A percentile compares a stretch with the other conserved stretches of the same genome.
phyloP scores from a whole-genome alignment of 805 yeast genomes.

The Wickerhamiella spandovensis region DNA sequence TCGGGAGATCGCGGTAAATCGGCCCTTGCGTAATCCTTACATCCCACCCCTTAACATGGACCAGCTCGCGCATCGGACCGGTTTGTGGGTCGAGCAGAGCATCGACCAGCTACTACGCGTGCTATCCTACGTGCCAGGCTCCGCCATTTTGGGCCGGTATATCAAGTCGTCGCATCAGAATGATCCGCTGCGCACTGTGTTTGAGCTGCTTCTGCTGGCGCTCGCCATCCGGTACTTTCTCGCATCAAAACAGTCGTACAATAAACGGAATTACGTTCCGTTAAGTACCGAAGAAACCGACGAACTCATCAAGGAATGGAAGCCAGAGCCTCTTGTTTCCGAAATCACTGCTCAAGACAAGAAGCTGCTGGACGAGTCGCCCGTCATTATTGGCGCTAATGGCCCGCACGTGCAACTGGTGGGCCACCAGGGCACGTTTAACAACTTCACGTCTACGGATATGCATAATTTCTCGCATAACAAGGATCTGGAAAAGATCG shows the following conservation, averaged over 20 bases:
- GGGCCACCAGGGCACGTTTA: slow-evolving; percentile 28
- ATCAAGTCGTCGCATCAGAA: slow-evolving; percentile 77
- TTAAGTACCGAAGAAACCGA: slow-evolving; percentile 47
- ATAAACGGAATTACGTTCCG: slow-evolving; percentile 55
- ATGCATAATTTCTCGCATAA: slow-evolving; percentile 48
- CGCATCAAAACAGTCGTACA: slow-evolving; percentile 62
- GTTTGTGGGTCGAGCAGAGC: slow-evolving; percentile 14
- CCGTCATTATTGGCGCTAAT: slow-evolving; percentile 46
- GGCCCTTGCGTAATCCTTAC: neutral
- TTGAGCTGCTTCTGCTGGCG: slow-evolving; percentile 62
- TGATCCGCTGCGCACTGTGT: slow-evolving; percentile 80
- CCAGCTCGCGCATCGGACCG: slow-evolving; percentile 4
- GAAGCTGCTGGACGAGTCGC: slow-evolving; percentile 43
- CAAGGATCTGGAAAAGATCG: slow-evolving; percentile 35
- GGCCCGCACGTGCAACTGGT: slow-evolving; percentile 26
- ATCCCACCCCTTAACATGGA: neutral
- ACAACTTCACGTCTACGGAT: slow-evolving; percentile 63
- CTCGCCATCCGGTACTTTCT: slow-evolving; percentile 77
- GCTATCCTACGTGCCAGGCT: slow-evolving; percentile 27
- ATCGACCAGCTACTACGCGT: slow-evolving; percentile 9
- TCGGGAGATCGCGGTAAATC: neutral
- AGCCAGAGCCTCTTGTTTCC: slow-evolving; percentile 69
- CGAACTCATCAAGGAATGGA: slow-evolving; percentile 80
- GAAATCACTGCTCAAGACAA: slow-evolving; percentile 36
- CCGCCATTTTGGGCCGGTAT: slow-evolving; percentile 37